Evolutionary conservation across 1,139 yeast genomes (phyloP).

Genomic region (Kluyveromyces marxianus): DNA sequence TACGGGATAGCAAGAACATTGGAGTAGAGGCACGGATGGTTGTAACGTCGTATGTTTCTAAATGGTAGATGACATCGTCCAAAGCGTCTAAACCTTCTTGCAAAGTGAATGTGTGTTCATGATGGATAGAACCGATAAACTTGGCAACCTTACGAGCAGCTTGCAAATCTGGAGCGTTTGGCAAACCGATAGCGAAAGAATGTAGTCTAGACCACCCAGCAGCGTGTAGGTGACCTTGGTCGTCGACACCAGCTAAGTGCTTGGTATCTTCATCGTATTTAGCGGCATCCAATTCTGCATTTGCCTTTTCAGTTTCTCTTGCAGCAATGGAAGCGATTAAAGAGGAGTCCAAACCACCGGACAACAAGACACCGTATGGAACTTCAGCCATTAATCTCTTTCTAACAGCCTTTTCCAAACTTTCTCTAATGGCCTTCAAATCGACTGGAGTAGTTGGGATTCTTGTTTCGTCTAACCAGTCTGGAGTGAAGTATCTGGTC

Average conservation of each 20-base stretch:
- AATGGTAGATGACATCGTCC: slow-evolving; percentile 86
- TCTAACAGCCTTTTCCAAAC: slow-evolving; percentile 90
- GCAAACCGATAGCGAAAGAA: slow-evolving; percentile 94
- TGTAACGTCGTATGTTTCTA: slow-evolving; percentile 97
- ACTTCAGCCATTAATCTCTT: slow-evolving; percentile 99
- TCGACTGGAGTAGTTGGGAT: slow-evolving; percentile 75
- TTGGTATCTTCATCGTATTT: slow-evolving; percentile 40
- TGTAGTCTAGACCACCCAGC: slow-evolving; percentile 82
- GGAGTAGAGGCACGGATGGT: slow-evolving; percentile 99
- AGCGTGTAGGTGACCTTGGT: slow-evolving; percentile 68
- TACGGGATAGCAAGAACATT: slow-evolving; percentile 91
- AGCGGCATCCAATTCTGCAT: slow-evolving; percentile 35
- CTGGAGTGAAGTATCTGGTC: slow-evolving; percentile 82
- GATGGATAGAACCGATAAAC: slow-evolving; percentile 91
- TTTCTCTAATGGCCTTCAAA: slow-evolving; percentile 60
- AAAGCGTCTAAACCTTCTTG: slow-evolving; percentile 96
- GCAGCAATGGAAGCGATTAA: slow-evolving; percentile 96
- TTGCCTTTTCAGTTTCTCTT: slow-evolving; percentile 83
- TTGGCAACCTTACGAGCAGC: slow-evolving; percentile 97
- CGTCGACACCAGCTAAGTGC: slow-evolving; percentile 88
- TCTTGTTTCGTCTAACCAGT: slow-evolving; percentile 82
- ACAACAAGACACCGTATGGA: slow-evolving; percentile 91
- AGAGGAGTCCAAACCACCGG: slow-evolving; percentile 96
- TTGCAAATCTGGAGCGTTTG: slow-evolving; percentile 93
- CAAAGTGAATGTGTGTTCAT: slow-evolving; percentile 93